These are phyloP conservation scores for Candolleomyces eurysporus DNA, from an alignment of 768 basidiomycete genomes.

Conservation along the genomic window DNA sequence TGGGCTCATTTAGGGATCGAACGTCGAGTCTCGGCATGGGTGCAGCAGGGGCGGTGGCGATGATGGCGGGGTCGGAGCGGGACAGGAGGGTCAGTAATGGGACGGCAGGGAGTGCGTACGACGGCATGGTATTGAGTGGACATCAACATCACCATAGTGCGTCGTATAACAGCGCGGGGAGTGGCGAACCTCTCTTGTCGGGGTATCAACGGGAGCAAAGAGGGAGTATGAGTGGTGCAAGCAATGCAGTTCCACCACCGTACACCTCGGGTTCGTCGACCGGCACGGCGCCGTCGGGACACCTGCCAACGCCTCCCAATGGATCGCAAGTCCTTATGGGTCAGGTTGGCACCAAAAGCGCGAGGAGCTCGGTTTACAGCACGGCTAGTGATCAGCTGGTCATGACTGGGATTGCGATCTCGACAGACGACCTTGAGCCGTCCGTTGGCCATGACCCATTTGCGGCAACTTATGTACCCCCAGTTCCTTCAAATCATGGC, in stretches of 20 bases:
- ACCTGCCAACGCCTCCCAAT: neutral
- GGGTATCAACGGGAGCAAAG: constrained; percentile 26
- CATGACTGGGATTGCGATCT: neutral
- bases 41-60: constrained; percentile 10
- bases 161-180: constrained; percentile 42
- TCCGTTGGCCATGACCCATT: neutral
- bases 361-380: constrained; percentile 10
- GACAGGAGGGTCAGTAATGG: constrained; percentile 14
- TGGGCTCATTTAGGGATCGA: constrained; percentile 30
- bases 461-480: neutral
- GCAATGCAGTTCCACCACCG: neutral
- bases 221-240: neutral
- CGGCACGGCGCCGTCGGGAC: neutral
- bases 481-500: constrained; percentile 3
- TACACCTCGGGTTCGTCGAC: neutral
- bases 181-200: constrained; percentile 60
- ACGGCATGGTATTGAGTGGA: constrained; percentile 8
- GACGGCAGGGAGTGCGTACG: constrained; percentile 13
- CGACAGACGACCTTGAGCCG: constrained; percentile 2
- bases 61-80: constrained; percentile 19
- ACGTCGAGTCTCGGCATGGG: constrained; percentile 9
- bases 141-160: neutral
- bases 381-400: neutral
- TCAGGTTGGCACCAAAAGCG: neutral
- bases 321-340: neutral